Evolutionary conservation across 306 rosid species (phyloP), one percentile per base, ranked within the genome.

Genomic region (Cucumis cinereus): DNA sequence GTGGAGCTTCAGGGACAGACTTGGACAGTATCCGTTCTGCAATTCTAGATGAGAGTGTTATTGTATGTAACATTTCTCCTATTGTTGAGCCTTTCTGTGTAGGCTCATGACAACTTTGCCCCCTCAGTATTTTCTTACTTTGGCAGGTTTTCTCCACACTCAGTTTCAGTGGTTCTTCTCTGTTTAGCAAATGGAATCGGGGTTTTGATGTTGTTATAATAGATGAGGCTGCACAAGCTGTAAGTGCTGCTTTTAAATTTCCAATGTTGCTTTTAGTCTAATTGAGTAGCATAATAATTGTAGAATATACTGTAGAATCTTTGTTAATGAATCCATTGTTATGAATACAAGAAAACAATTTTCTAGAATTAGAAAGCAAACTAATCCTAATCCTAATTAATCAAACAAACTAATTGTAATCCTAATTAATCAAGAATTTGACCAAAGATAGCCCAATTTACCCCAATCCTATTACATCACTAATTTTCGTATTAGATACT

Each of bases 151-250:
- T 93, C 80, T 93, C 97, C 54, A 93, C 98, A 53, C 96, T 93
- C 79, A 93, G 98, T 85, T 90, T 88, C 81, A 93, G 98, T 69
- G 93, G 93, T 78, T 91, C 97, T 47, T 77, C 88, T 54, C 58
- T 87, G 71, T 93, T 87, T 85, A 87, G 92, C 83, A 91, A 87
- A 87, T 88, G 86, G 79, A 87, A 83, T 82, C 92, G 92, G 52
- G 86, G 88, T 69, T 93, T 93, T 85, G 98, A 93, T 79, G 97
- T 90, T 78, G 97, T 93, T 58, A 90, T 93, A 72, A 93, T 93
- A 88, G 98, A 93, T 73, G 97, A 93, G 87, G 97, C 98, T 79
- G 98, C 96, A 70, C 98, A 93, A 83, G 97, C 98, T 83, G 98
- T 93, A 87, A 90, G 98, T 82, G 74, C 14, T 82, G 74, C 14